Conservation (phyloP, 306 rosid species). For the Rosa lucieae region DNA sequence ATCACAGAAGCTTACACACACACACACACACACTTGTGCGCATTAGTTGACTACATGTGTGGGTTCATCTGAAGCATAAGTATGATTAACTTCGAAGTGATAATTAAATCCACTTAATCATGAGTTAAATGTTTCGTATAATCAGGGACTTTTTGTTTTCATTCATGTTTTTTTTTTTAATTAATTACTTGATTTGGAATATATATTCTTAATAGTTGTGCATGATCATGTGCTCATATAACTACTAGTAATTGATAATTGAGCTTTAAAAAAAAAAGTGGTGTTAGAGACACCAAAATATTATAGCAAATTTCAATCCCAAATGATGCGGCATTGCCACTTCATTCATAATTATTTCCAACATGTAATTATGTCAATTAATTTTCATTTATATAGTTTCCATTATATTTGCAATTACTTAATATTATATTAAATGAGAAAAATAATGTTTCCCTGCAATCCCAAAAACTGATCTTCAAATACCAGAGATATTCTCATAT, state of each 20-base stretch:
- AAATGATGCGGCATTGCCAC: no score
- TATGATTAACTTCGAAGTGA: neutral
- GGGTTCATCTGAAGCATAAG: neutral
- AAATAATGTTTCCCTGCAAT: no score
- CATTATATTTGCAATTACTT: no score
- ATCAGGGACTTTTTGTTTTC: conserved; percentile 7
- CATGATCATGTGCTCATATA: conserved; percentile 12
- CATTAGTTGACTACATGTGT: neutral
- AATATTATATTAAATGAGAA: no score
- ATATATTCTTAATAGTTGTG: neutral
- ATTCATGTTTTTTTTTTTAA: neutral
- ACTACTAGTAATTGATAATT: neutral
- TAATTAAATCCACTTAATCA: neutral
- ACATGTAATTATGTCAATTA: no score
- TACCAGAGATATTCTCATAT: no score
- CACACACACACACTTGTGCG: neutral
- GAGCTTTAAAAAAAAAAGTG: no score
- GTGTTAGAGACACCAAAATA: no score
- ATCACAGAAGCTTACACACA: neutral
- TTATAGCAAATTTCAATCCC: no score
- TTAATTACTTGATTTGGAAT: neutral
- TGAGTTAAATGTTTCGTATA: conserved; percentile 8
- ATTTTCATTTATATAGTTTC: no score
- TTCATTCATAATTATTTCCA: no score
- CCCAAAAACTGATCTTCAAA: no score